A percentile compares a stretch with the other conserved stretches of the same genome.
These are phyloP conservation scores for Shiraia bambusicola DNA, from an alignment of 2,329 filamentous ascomycete species.

Conservation along the genomic window DNA sequence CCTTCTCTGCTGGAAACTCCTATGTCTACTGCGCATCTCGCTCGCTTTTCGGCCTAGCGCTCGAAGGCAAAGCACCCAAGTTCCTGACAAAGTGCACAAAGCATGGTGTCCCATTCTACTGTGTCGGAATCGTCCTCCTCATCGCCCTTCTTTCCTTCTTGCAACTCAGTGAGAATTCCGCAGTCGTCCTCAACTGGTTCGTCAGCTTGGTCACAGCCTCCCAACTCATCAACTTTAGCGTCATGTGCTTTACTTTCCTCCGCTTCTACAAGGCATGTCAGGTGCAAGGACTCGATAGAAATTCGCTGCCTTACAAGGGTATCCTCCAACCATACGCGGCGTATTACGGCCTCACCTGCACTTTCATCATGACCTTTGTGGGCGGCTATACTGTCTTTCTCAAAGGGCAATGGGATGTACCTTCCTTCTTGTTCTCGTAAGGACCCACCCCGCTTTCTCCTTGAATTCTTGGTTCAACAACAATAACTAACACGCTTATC, in stretches of 20 bases:
- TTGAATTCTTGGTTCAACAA: too few species aligned
- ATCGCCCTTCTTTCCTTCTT: constrained; percentile 74
- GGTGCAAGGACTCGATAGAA: constrained; percentile 68
- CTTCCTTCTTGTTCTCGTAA: constrained; percentile 69
- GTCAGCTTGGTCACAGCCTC: constrained; percentile 73
- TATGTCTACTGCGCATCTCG: constrained; percentile 59
- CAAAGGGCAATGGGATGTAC: constrained; percentile 65
- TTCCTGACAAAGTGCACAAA: constrained; percentile 61
- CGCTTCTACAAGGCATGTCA: constrained; percentile 69
- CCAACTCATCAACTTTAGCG: constrained; percentile 52
- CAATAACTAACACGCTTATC: constrained; percentile 2
- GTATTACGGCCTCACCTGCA: constrained; percentile 64
- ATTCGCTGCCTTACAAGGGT: constrained; percentile 69
- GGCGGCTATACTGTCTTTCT: constrained; percentile 77
- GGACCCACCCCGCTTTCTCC: not conserved
- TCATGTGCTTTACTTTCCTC: constrained; percentile 69
- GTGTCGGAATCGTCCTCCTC: constrained; percentile 64
- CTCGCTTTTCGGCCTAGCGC: constrained; percentile 55
- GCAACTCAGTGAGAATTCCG: constrained; percentile 67
- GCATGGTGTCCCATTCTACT: constrained; percentile 71
- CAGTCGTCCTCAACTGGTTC: constrained; percentile 73
- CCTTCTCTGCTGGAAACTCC: constrained; percentile 59
- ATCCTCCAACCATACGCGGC: constrained; percentile 71
- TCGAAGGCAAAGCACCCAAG: constrained; percentile 56
- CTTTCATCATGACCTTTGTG: constrained; percentile 71